Conservation (phyloP, 257 asterid genomes). For the Scutellaria barbata region DNA sequence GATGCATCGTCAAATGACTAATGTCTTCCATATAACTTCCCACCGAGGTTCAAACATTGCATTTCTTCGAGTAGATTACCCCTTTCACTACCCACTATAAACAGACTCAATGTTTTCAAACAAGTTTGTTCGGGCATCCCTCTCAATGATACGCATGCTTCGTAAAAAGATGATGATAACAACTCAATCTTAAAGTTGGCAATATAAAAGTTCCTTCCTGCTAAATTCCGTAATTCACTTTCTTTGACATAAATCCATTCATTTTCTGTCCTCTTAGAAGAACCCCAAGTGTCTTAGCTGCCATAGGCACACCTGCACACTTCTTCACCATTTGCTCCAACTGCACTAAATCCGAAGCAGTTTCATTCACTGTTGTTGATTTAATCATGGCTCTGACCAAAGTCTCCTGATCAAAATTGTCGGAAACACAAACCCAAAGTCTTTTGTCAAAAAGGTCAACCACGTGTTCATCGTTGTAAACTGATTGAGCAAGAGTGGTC, state of each 20-base stretch:
- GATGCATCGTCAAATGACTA: constrained; percentile 20
- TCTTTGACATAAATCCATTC: constrained; percentile 37
- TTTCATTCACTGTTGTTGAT: neutral
- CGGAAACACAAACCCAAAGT: constrained; percentile 46
- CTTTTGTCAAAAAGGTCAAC: constrained; percentile 24
- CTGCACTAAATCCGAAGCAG: neutral
- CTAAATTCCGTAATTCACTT: too few relatives aligned
- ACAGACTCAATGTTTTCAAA: too few relatives aligned
- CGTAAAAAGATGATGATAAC: too few relatives aligned
- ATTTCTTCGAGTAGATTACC: too few relatives aligned
- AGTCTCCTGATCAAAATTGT: constrained; percentile 33
- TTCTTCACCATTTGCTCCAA: constrained; percentile 18
- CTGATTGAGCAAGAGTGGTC: constrained; percentile 35
- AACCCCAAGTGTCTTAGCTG: constrained; percentile 39
- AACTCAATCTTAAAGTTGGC: too few relatives aligned
- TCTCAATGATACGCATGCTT: too few relatives aligned
- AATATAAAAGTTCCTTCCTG: too few relatives aligned
- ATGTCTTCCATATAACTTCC: too few relatives aligned
- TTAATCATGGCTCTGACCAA: neutral
- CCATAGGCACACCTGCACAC: constrained; percentile 33
- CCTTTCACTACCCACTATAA: too few relatives aligned
- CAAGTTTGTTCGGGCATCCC: too few relatives aligned
- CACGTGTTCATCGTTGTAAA: constrained; percentile 30
- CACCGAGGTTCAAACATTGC: too few relatives aligned
- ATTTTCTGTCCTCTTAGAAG: constrained; percentile 31